Evolutionary conservation across 2,329 filamentous ascomycete genomes (phyloP), one percentile per base, ranked within the genome.

Genomic region (Xylariales sp.): DNA sequence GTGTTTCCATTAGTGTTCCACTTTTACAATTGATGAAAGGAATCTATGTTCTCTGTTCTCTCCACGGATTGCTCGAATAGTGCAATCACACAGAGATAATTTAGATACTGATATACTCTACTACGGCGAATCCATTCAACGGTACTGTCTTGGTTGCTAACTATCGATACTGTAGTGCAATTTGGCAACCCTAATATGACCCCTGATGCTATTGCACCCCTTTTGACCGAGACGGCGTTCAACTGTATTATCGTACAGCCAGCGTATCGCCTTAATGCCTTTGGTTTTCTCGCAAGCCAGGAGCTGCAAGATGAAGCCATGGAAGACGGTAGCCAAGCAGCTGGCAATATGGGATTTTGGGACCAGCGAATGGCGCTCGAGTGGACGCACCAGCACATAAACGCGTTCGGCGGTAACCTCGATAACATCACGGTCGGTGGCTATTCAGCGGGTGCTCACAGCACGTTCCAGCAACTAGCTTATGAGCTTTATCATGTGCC

Each of bases 381-480:
- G 52, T 79, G 75, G 75, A 74, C 71, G 5, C 62, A 63, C 45
- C 66, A 71, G 40, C 71, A 74, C 43, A 66, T 75, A 39, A 57
- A 51, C 24, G 63, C 68, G n/a, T 47, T 47, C 12, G 45, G 42
- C 31, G 45, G 45, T 8, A 35, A 47, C 15, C 29, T 35, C 4
- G 11, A 56, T 2, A 72, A 74, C 40, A 73, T 78, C 40, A 77
- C 74, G 0, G 60, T 78, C 15, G 68, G 60, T 2, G 75, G 76
- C 2, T 79, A 80, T 49, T 77, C 73, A 4, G 76, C 76, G 1
- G 66, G 76, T 2, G 65, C 73, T 3, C 73, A 79, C 50, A 75
- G 71, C 3, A 65, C 69, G 2, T 80, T 78, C 50, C 69, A 79
- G 41, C 76, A 80, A 54, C 56, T 80, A 3, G 68, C 73, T 8